Evolutionary conservation across 176 grass and related monocot genomes (phyloP).

Genomic region (Musa acuminata): DNA sequence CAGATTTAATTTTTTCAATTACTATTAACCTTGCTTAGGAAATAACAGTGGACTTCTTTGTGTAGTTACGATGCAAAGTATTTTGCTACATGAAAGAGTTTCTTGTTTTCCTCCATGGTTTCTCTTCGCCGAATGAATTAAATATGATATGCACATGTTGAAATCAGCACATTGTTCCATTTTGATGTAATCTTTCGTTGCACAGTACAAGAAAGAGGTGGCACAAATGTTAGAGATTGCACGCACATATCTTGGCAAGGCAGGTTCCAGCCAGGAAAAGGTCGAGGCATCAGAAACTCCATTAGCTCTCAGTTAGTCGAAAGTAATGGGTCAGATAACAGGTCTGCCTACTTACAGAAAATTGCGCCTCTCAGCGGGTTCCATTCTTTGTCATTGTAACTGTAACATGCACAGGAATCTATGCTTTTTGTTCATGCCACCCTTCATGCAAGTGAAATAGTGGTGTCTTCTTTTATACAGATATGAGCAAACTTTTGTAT

Average conservation of each 20-base stretch:
- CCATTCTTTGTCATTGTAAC: neutral
- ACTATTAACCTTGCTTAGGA: no score
- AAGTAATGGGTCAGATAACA: no score
- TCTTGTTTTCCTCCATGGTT: no score
- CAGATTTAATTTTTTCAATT: no score
- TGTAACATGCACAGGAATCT: neutral
- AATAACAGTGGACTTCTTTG: no score
- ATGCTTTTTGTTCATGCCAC: neutral
- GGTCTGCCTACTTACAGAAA: no score
- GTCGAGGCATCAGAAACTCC: slow-evolving; percentile 6
- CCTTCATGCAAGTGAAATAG: neutral
- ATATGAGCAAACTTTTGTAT: neutral
- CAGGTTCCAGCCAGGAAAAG: slow-evolving; percentile 23
- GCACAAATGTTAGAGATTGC: slow-evolving; percentile 60
- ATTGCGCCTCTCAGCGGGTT: neutral
- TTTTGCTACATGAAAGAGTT: neutral
- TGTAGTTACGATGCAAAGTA: no score
- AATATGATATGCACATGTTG: neutral
- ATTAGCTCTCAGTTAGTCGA: neutral
- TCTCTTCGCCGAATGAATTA: neutral
- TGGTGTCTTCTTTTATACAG: neutral
- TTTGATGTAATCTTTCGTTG: neutral
- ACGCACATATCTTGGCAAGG: slow-evolving; percentile 36
- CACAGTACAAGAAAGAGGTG: slow-evolving; percentile 76
- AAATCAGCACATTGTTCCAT: neutral